These are phyloP conservation scores for Geranomyces michiganensis DNA, from an alignment of 192 early-diverging fungal species.

Conservation along the genomic window DNA sequence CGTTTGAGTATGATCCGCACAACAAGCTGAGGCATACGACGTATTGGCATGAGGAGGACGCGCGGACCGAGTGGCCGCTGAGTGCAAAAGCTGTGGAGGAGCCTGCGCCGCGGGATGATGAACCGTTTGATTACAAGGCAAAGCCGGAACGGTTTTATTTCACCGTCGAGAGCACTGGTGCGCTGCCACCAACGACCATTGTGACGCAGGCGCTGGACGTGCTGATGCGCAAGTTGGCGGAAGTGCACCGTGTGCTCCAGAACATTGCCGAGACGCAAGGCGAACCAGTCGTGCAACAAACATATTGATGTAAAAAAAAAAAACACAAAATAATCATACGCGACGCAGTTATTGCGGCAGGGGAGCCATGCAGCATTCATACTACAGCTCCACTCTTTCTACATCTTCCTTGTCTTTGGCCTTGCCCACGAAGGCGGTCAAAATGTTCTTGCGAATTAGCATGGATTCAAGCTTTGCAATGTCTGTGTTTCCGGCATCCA, in stretches of 20 bases:
- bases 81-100: slow-evolving; percentile 45
- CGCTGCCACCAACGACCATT: slow-evolving; percentile 49
- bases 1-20: slow-evolving; percentile 97
- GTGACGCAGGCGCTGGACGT: slow-evolving; percentile 46
- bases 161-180: slow-evolving; percentile 54
- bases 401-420: too few species aligned
- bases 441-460: slow-evolving; percentile 83
- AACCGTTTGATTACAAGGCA: slow-evolving; percentile 59
- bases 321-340: too few species aligned
- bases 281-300: slow-evolving; percentile 8
- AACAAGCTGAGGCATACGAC: slow-evolving; percentile 88
- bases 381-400: too few species aligned
- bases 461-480: slow-evolving; percentile 82
- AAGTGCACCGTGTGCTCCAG: slow-evolving; percentile 18
- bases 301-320: neutral
- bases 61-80: slow-evolving; percentile 80
- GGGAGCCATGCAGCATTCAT: too few species aligned
- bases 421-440: slow-evolving; percentile 57
- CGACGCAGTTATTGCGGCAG: too few species aligned
- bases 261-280: slow-evolving; percentile 23
- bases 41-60: slow-evolving; percentile 91
- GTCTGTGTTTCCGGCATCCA: slow-evolving; percentile 68
- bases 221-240: slow-evolving; percentile 46
- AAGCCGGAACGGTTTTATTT: slow-evolving; percentile 60
- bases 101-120: slow-evolving; percentile 38